Evolutionary conservation across 768 basidiomycete species (phyloP).

Genomic region (Mycena galericulata): DNA sequence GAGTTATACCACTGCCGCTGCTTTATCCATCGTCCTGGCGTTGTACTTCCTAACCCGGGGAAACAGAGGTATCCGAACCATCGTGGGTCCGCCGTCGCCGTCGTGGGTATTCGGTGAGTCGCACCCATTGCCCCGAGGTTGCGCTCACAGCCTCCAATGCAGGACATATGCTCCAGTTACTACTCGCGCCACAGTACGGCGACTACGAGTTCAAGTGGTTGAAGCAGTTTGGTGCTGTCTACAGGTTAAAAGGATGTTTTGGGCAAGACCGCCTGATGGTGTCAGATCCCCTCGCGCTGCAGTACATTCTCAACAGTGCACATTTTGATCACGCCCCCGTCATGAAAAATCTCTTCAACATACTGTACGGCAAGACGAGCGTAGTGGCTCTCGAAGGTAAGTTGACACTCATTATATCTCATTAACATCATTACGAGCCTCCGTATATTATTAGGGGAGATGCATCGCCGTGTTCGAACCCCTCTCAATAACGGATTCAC

Average conservation of each 20-base stretch:
- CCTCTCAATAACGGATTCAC: conserved; percentile 8
- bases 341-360: background rate
- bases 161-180: background rate
- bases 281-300: background rate
- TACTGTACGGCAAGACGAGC: background rate
- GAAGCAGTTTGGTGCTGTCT: background rate
- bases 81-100: background rate
- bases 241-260: background rate
- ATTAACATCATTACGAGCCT: background rate
- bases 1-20: too few species aligned
- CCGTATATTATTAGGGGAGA: background rate
- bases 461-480: conserved; percentile 1
- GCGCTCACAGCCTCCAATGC: too few species aligned
- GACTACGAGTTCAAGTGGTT: background rate
- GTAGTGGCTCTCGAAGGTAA: background rate
- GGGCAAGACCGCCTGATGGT: background rate
- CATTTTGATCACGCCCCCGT: background rate
- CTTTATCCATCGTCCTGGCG: background rate
- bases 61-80: background rate
- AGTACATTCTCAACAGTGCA: background rate
- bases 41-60: background rate
- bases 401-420: background rate
- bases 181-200: background rate
- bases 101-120: conserved; percentile 1
- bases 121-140: background rate